Percentiles rank a stretch among this genome's conserved stretches.
phyloP scores from a whole-genome alignment of 495 filamentous ascomycete species.

The Annulohypoxylon nitens region DNA sequence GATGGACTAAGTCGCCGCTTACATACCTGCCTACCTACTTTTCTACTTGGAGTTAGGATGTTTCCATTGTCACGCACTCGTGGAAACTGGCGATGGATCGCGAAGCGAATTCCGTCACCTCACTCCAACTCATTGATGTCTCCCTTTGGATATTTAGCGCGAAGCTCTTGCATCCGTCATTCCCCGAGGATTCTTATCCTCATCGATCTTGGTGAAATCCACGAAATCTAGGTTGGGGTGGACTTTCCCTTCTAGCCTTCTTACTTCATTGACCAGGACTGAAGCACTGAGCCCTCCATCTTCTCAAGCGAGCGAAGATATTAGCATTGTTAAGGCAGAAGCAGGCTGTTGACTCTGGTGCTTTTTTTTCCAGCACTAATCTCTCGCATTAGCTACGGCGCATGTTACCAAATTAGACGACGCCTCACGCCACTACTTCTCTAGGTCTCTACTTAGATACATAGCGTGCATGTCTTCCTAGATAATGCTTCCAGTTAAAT shows the following conservation, averaged over 20 bases:
- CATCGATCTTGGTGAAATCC: not conserved
- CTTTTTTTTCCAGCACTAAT: not conserved
- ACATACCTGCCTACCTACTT: not conserved
- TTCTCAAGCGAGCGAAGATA: not conserved
- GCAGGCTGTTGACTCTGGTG: constrained; percentile 1
- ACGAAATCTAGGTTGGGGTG: constrained; percentile 1
- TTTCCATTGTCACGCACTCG: not conserved
- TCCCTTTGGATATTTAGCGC: not conserved
- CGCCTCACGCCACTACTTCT: constrained; percentile 10
- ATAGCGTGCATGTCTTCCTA: not conserved
- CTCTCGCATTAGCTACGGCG: not conserved
- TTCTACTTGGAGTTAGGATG: not conserved
- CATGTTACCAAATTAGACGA: constrained; percentile 12
- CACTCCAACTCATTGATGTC: not conserved
- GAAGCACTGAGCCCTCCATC: too few species aligned
- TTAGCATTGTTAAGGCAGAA: constrained; percentile 10
- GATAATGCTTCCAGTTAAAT: not conserved
- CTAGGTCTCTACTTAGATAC: not conserved
- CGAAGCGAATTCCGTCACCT: constrained; percentile 5
- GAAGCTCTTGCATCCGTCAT: not conserved
- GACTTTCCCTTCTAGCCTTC: constrained; percentile 8
- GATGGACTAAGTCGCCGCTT: constrained; percentile 9
- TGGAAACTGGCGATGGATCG: not conserved
- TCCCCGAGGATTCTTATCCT: not conserved
- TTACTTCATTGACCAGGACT: constrained; percentile 11